Evolutionary conservation across 129 eudicot species (phyloP), one percentile per base, ranked within the genome.

Genomic region (Helianthus tuberosus): DNA sequence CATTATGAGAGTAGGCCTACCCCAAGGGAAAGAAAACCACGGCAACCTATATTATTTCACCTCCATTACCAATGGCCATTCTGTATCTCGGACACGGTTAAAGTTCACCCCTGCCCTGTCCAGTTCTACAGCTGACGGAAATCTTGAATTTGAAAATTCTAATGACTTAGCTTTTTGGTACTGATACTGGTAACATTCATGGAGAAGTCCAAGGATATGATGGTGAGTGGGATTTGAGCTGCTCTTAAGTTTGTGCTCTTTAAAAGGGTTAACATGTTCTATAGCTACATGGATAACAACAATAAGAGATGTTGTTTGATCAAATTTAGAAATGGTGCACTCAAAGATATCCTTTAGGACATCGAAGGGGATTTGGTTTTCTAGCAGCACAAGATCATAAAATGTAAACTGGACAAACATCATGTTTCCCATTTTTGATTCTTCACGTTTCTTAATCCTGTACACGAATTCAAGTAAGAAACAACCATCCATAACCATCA

Each of bases 351-450:
- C 51, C 3, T 72, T 6, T 41, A 79, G 83, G 14, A 78, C 67
- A 51, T 52, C 41, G 67, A 71, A 78, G 3, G 77, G 82, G 11
- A 78, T 50, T 11, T 79, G 83, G 46, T 79, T 79, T 64, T 79
- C 83, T 15, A 79, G 43, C 13, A 79, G 48, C 16, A 79, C 8
- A 38, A 79, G 38, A 14, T 72, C 67, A 8, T n/a, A 14, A 49
- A 12, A n/a, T 16, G 10, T 70, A 29, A 38, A 72, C 13, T 15
- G 68, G 43, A 8, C 15, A 12, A 35, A 15, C 39, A 5, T 43
- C 62, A 5, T 8, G 41, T 17, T 14, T 44, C 10, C 15, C 4
- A 29, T 3, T 12, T 20, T 29, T 52, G 64, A 35, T 11, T 9
- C 27, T 6, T 43, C 17, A 14, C 5, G 6, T 13, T 3, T n/a